Base-by-base conservation (phyloP, 345 rosid genomes). In the Syzygium aqueum region DNA sequence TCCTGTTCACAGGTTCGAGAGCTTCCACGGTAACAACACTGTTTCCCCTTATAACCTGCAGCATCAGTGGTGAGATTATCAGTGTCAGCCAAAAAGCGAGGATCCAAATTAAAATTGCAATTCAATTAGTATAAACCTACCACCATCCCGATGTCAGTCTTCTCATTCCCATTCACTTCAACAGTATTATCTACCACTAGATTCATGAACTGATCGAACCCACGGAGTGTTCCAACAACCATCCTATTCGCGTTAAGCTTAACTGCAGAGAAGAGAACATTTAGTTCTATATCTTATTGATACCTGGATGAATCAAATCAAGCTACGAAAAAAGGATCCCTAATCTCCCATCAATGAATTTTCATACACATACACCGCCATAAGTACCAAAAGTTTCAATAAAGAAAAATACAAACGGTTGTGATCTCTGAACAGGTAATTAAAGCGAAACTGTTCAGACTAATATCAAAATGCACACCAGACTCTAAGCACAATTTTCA, bases 171-270 rank as follows among this genome's bases (percentile, higher is more conserved):
- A 53, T 86, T 89, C 88, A 89, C 86, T 87, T 89, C 92, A 23
- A 86, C 85, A 14, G 90, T 89, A 84, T 89, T 86, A 53, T 89
- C 90, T 84, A 89, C 84, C 86, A 89, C 90, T 28, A 89, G 84
- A 87, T 89, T 89, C 90, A 89, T 89, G 59, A 89, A 89, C 85
- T 89, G 90, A 86, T 89, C 90, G 23, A 89, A 89, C 27, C 90
- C 90, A 89, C 90, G 90, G 11, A 89, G 88, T 3, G 88, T 86
- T 84, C 90, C 90, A 61, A 89, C 77, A 22, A 89, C 86, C 88
- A 86, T 86, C 63, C 90, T 84, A 84, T 89, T 89, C 3, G 90
- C 90, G 1, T 89, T 89, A 21, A 89, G 88, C 88, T 89, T 89
- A 77, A 89, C 90, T 89, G 88, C 88, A 77, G 50, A 27, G 52